A percentile compares a stretch with the other conserved stretches of the same genome.
These are phyloP conservation scores for Orobanche coerulescens DNA, from an alignment of 257 asterid genomes.

Conservation along the genomic window DNA sequence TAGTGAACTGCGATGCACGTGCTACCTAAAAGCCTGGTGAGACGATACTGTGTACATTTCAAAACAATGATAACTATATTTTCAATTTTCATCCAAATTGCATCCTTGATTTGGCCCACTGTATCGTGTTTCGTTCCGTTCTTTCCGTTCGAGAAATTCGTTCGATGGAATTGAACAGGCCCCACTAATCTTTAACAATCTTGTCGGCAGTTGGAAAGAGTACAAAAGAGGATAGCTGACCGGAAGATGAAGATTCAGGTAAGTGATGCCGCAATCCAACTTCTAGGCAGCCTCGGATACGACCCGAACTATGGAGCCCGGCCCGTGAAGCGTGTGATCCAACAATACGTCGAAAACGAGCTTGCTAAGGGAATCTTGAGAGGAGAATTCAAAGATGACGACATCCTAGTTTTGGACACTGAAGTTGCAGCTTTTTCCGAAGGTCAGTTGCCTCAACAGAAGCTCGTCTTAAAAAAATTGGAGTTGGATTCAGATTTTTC, in stretches of 20 bases:
- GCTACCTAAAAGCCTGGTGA: background rate
- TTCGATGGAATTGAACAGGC: background rate
- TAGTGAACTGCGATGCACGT: background rate
- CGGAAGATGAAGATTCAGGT: conserved; percentile 68
- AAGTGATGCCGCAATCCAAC: conserved; percentile 66
- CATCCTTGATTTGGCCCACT: no score
- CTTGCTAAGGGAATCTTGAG: conserved; percentile 86
- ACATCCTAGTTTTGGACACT: conserved; percentile 51
- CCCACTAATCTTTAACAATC: background rate
- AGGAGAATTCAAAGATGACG: conserved; percentile 85
- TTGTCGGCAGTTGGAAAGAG: conserved; percentile 65
- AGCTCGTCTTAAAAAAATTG: conserved; percentile 48
- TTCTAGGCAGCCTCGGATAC: conserved; percentile 70
- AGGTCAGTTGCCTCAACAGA: conserved; percentile 84
- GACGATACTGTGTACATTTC: background rate
- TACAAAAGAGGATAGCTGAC: conserved; percentile 71
- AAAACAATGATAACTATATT: no score
- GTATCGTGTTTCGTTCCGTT: no score
- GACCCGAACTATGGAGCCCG: conserved; percentile 95
- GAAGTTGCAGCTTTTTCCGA: conserved; percentile 66
- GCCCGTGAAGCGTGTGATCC: conserved; percentile 91
- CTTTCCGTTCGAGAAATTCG: no score
- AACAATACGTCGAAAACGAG: conserved; percentile 77
- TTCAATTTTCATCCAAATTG: no score
- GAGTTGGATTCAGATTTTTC: conserved; percentile 34